Conservation (phyloP, 306 rosid species). For the Psophocarpus tetragonolobus region DNA sequence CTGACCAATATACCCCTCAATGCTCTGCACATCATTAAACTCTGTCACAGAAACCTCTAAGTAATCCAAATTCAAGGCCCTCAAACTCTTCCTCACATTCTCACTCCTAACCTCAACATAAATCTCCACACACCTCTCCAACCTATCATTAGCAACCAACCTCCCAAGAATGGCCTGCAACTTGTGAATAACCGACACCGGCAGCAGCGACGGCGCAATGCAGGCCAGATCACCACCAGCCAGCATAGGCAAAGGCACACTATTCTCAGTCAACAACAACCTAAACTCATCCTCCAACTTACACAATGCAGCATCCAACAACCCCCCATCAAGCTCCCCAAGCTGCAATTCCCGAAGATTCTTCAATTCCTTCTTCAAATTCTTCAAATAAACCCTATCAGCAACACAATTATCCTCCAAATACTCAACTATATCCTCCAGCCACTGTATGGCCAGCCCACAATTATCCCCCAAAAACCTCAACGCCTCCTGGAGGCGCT, state of each 20-base stretch:
- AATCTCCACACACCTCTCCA: conserved; percentile 74
- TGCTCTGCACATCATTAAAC: conserved; percentile 93
- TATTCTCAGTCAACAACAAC: conserved; percentile 73
- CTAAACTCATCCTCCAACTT: conserved; percentile 86
- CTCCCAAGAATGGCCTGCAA: conserved; percentile 86
- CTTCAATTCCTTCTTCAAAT: conserved; percentile 74
- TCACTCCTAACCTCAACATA: conserved; percentile 89
- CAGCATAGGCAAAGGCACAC: conserved; percentile 86
- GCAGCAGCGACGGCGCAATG: conserved; percentile 95
- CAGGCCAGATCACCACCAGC: conserved; percentile 64
- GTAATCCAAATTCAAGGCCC: conserved; percentile 89
- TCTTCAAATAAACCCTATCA: conserved; percentile 61
- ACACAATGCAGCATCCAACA: conserved; percentile 78
- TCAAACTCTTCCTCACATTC: conserved; percentile 92
- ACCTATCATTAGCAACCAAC: conserved; percentile 71
- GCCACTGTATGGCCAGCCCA: conserved; percentile 93
- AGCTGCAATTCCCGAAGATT: conserved; percentile 65
- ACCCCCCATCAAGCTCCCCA: conserved; percentile 88
- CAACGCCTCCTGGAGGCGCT: conserved; percentile 94
- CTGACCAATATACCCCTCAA: conserved; percentile 80
- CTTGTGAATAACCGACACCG: conserved; percentile 77
- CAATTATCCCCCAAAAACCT: conserved; percentile 83
- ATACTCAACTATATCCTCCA: conserved; percentile 98
- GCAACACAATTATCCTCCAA: conserved; percentile 84
- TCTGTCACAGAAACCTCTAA: conserved; percentile 88